Conservation (phyloP, 140 eudicot species). For the Flaveria floridana region DNA sequence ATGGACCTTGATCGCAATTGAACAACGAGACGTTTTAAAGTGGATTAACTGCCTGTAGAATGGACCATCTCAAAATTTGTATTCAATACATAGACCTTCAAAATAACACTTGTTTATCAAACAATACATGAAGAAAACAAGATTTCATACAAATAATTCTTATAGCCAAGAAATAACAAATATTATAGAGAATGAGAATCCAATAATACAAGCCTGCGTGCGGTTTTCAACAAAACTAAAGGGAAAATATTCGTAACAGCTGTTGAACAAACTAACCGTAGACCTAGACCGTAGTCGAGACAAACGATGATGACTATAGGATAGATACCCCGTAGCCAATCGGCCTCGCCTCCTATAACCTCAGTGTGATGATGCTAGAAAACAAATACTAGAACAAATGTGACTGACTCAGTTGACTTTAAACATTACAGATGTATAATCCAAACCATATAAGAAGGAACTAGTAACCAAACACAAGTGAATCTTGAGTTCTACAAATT, state of each 20-base stretch:
- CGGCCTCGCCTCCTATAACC: slow-evolving; percentile 16
- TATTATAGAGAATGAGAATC: slow-evolving; percentile 31
- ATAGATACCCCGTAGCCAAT: background rate
- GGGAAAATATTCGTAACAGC: slow-evolving; percentile 4
- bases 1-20: background rate
- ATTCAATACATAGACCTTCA: background rate
- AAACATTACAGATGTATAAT: slow-evolving; percentile 35
- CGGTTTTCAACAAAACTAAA: slow-evolving; percentile 17
- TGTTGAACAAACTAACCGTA: slow-evolving; percentile 20
- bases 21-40: background rate
- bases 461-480: slow-evolving; percentile 25
- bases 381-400: slow-evolving; percentile 20
- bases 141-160: background rate
- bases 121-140: background rate
- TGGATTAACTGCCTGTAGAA: background rate
- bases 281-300: slow-evolving; percentile 5
- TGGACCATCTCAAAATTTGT: background rate
- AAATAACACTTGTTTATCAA: background rate
- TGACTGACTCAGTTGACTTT: slow-evolving; percentile 23
- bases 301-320: slow-evolving; percentile 23
- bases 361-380: slow-evolving; percentile 25
- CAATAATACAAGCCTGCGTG: slow-evolving; percentile 33
- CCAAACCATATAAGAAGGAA: slow-evolving; percentile 26
- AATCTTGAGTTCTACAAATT: slow-evolving; percentile 26
- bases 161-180: slow-evolving; percentile 25